Percentiles rank a stretch among this genome's conserved stretches.
Evolutionary conservation across 192 early-diverging fungal species (phyloP).

Genomic region (Fimicolochytrium jonesii): DNA sequence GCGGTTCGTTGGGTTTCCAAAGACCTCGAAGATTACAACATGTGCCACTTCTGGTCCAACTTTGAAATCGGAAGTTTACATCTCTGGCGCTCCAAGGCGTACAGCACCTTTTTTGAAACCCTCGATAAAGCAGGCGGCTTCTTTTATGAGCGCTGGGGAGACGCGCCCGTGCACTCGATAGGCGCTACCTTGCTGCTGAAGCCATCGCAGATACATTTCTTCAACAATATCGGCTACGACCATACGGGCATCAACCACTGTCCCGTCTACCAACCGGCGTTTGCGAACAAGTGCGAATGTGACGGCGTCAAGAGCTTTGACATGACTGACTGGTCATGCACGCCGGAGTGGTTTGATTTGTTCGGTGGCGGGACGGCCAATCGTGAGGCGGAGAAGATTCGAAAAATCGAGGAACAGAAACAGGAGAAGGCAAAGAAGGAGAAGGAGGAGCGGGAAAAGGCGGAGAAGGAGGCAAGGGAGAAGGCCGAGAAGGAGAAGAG

Average conservation of each 20-base stretch:
- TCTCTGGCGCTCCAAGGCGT: slow-evolving; percentile 63
- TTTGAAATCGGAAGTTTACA: slow-evolving; percentile 81
- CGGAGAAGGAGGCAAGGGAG: neutral
- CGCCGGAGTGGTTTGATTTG: slow-evolving; percentile 3
- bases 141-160: slow-evolving; percentile 79
- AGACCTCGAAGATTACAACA: slow-evolving; percentile 53
- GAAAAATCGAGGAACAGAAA: neutral
- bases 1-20: slow-evolving; percentile 9
- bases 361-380: slow-evolving; percentile 10
- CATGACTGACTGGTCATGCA: slow-evolving; percentile 10
- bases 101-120: slow-evolving; percentile 64
- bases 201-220: slow-evolving; percentile 65
- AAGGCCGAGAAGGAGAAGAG: neutral
- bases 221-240: slow-evolving; percentile 69
- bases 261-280: slow-evolving; percentile 44
- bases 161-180: slow-evolving; percentile 72
- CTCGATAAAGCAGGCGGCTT: slow-evolving; percentile 79
- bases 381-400: slow-evolving; percentile 7
- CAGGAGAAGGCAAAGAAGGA: neutral
- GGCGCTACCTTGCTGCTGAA: slow-evolving; percentile 56
- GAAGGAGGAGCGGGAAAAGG: neutral
- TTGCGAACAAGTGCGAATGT: slow-evolving; percentile 10
- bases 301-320: slow-evolving; percentile 15
- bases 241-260: slow-evolving; percentile 70
- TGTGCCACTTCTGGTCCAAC: slow-evolving; percentile 80